Base-by-base conservation (phyloP, 306 rosid species). In the Luffa acutangula region DNA sequence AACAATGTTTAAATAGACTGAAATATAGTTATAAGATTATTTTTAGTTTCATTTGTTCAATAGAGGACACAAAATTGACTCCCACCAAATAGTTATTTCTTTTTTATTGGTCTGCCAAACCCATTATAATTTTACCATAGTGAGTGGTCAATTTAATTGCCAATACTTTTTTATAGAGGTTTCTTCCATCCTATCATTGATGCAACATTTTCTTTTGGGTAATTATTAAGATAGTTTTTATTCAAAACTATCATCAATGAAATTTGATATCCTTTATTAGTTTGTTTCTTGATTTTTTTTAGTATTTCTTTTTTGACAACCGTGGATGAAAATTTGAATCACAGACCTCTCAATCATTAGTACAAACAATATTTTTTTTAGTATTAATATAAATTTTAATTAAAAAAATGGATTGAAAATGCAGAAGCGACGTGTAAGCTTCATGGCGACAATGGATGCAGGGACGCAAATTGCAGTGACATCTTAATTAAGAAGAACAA, bases 351-450 rank as follows among this genome's bases (percentile, higher is more conserved):
- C 31, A 25, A 25, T 25, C 31, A 1, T 25, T 25, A 25, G n/a
- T n/a, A n/a, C n/a, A n/a, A n/a, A 25, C 31, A 25, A n/a, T n/a
- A n/a, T n/a, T 25, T 25, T 25, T 25, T 25, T 25, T 25, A 25
- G 31, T 25, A 1, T 25, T 25, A 25, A 25, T 14, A 34, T 14
- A 13, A 13, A 39, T 1, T 7, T 3, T 17, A 9, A 2, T n/a
- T 1, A 67, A 39, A 18, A 18, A 67, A 12, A 25, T 76, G 49
- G 18, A 1, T 59, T 73, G 43, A 76, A 85, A 2, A 62, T 85
- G 92, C 94, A 93, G 99, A 95, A 85, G 78, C 88, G 92, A 79
- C 89, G 91, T 69, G 99, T 95, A 86, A 91, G 97, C 84, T 95
- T 93, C 84, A 81, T 81, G 83, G 84, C 95, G 60, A 82, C 84